Evolutionary conservation across 169 alveolate species (phyloP).

Genomic region (Eimeria acervulina): DNA sequence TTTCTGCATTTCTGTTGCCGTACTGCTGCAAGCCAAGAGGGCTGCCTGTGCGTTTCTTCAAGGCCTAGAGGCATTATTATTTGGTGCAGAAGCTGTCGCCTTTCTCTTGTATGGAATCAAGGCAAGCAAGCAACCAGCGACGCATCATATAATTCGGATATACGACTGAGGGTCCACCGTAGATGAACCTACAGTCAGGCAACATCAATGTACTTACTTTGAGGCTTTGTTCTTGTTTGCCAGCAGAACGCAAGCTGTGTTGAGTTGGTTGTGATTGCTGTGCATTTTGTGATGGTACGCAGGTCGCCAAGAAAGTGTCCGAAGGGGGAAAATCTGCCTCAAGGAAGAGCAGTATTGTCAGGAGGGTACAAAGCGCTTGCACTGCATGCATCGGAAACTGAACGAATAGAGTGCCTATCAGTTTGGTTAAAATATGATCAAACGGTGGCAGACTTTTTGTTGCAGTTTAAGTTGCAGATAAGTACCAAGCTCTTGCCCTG

Average conservation of each 20-base stretch:
- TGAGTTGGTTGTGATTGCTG: not conserved
- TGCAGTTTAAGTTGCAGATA: no score
- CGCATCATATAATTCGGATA: not conserved
- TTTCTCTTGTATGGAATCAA: slow-evolving; percentile 78
- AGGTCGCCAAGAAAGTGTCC: slow-evolving; percentile 80
- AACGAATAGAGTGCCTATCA: no score
- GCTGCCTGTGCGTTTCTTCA: slow-evolving; percentile 73
- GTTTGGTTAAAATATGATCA: no score
- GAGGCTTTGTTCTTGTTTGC: not conserved
- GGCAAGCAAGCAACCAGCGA: slow-evolving; percentile 14
- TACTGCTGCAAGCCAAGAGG: slow-evolving; percentile 81
- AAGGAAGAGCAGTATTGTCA: slow-evolving; percentile 75
- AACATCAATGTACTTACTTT: not conserved
- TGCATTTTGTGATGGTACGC: not conserved
- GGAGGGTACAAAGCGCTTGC: slow-evolving; percentile 22
- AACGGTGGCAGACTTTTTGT: no score
- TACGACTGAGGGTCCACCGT: not conserved
- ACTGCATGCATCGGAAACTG: not conserved
- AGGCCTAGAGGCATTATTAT: slow-evolving; percentile 44
- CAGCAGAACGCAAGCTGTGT: not conserved
- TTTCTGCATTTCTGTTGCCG: slow-evolving; percentile 59
- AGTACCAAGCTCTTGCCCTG: no score
- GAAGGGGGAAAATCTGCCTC: slow-evolving; percentile 74
- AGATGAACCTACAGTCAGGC: not conserved
- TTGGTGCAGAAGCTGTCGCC: slow-evolving; percentile 76